Percentiles rank a stretch among this genome's conserved stretches.
These are phyloP conservation scores for Vinca minor DNA, from an alignment of 257 asterid genomes.

Conservation along the genomic window DNA sequence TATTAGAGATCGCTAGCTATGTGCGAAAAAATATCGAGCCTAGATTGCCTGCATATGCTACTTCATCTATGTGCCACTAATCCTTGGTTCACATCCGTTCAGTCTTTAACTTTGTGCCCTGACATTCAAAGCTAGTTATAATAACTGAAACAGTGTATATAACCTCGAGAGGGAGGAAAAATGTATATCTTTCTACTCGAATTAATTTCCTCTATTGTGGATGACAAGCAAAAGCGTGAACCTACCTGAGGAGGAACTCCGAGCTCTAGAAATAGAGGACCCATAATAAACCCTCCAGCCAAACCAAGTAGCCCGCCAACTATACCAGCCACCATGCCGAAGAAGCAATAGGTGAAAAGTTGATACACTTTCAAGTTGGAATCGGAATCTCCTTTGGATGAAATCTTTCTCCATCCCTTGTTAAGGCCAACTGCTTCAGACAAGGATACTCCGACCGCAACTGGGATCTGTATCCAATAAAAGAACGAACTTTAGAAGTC, in stretches of 20 bases:
- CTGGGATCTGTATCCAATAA: conserved; percentile 56
- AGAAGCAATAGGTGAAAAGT: conserved; percentile 56
- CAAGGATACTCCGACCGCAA: conserved; percentile 59
- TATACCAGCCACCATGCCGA: conserved; percentile 77
- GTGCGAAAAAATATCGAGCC: no score
- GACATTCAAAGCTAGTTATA: no score
- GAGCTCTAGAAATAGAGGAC: conserved; percentile 46
- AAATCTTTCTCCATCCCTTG: conserved; percentile 77
- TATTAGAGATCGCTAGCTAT: no score
- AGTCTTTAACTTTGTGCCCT: no score
- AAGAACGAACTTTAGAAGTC: neutral
- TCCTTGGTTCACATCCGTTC: no score
- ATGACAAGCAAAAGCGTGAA: neutral
- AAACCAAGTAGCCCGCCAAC: conserved; percentile 97
- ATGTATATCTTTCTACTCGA: no score
- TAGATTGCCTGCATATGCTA: no score
- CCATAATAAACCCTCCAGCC: conserved; percentile 85
- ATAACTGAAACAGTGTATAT: no score
- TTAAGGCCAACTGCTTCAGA: conserved; percentile 62
- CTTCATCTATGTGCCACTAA: no score
- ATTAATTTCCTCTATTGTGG: no score
- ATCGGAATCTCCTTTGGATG: conserved; percentile 68
- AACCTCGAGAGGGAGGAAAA: no score
- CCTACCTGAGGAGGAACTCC: conserved; percentile 66
- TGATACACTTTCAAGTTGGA: conserved; percentile 58